These are phyloP conservation scores for Pulveroboletus ravenelii DNA, from an alignment of 768 basidiomycete species.

Conservation along the genomic window DNA sequence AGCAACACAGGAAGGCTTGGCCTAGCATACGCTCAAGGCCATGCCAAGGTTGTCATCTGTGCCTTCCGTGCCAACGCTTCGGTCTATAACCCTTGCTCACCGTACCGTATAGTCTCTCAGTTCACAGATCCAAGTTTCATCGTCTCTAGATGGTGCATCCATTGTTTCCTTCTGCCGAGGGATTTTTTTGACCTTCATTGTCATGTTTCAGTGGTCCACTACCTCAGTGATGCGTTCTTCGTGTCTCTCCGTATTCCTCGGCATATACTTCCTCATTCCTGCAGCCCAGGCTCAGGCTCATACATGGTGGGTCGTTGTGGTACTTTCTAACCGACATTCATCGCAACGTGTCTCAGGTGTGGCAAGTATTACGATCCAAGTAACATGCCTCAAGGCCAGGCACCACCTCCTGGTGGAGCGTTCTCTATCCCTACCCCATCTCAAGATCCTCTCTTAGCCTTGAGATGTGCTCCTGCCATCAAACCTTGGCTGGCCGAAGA, in stretches of 20 bases:
- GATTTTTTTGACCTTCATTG: neutral
- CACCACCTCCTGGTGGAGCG: conserved; percentile 46
- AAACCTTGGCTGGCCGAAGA: conserved; percentile 57
- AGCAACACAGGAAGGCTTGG: neutral
- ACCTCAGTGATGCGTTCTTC: conserved; percentile 7
- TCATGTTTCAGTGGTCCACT: neutral
- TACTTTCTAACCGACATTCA: neutral
- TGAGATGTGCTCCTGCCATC: conserved; percentile 55
- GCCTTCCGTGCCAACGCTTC: neutral
- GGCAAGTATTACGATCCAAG: conserved; percentile 51
- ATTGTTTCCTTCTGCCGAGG: neutral
- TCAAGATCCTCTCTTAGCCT: conserved; percentile 43
- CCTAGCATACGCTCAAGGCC: neutral
- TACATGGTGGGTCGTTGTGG: conserved; percentile 24
- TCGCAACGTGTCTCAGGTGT: conserved; percentile 28
- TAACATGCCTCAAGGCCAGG: conserved; percentile 26
- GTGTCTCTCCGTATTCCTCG: conserved; percentile 10
- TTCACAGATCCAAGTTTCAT: neutral
- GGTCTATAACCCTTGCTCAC: conserved; percentile 3
- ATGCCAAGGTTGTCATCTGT: neutral
- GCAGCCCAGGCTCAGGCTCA: conserved; percentile 23
- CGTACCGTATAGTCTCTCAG: neutral
- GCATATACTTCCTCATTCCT: conserved; percentile 12
- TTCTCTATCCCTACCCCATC: conserved; percentile 39
- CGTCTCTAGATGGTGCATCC: conserved; percentile 7